Evolutionary conservation across 768 basidiomycete species (phyloP).

Genomic region (Termitomyces sp.): DNA sequence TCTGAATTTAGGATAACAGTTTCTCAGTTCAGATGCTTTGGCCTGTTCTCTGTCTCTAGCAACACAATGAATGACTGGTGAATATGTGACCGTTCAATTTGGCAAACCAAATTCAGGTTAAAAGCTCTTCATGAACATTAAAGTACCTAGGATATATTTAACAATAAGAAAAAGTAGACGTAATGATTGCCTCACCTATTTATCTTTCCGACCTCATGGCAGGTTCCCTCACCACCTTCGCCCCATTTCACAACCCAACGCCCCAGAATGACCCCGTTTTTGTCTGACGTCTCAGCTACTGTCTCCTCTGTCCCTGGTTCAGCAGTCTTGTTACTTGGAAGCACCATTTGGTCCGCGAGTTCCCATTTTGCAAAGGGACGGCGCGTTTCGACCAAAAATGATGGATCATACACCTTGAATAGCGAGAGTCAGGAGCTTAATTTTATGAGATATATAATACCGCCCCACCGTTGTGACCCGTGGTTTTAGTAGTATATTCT

Average conservation of each 20-base stretch:
- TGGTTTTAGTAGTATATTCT: conserved; percentile 51
- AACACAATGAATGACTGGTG: background rate
- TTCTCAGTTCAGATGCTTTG: background rate
- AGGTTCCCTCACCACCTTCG: conserved; percentile 56
- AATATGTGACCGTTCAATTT: background rate
- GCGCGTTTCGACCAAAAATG: conserved; percentile 59
- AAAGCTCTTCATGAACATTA: conserved; percentile 43
- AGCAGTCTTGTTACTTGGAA: conserved; percentile 33
- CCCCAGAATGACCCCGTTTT: conserved; percentile 55
- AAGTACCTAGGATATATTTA: conserved; percentile 26
- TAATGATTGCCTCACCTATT: conserved; percentile 39
- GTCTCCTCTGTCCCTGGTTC: conserved; percentile 61
- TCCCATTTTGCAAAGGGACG: conserved; percentile 82
- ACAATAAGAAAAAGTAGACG: background rate
- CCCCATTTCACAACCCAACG: conserved; percentile 79
- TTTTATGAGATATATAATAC: background rate
- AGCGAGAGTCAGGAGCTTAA: background rate
- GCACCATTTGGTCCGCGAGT: conserved; percentile 48
- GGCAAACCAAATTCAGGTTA: conserved; percentile 12
- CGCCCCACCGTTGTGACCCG: conserved; percentile 53
- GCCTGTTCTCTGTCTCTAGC: background rate
- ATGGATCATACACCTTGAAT: conserved; percentile 61
- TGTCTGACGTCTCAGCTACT: conserved; percentile 68
- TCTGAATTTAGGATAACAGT: background rate
- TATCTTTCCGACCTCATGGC: conserved; percentile 57